Base-by-base conservation (phyloP, 73 alveolate species). In the Effrenium voratum region DNA sequence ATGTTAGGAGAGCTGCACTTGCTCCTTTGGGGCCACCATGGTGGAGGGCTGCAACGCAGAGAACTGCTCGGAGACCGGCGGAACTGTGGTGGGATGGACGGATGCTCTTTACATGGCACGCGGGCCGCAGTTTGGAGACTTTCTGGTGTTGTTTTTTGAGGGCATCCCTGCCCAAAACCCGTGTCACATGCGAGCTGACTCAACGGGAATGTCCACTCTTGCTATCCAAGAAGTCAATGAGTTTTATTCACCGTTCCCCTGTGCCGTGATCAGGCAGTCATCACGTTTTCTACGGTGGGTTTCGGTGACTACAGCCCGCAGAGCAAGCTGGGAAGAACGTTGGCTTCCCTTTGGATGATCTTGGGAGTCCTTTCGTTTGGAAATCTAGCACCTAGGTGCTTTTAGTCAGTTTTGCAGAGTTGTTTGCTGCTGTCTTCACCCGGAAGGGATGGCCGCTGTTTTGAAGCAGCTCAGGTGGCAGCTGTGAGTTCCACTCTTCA, bases 281-380 rank as follows among this genome's bases (percentile, higher is more conserved):
- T 81, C 24, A 81, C 92, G 12, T 81, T 46, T 57, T 81, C 92
- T 43, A 81, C 92, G 49, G 92, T 81, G 2, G 92, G 92, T 43
- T 81, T 81, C 32, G 92, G 92, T 36, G 92, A 81, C 46, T 45
- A 44, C 72, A 46, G 73, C 8, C 92, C 92, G 12, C 38, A 52
- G 12, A 81, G 73, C 45, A 28, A 45, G 49, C 73, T 81, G 36
- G 92, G 92, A 24, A 52, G 92, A 32, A 36, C n/a, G 26, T 38
- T 81, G 38, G 92, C 73, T 34, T 81, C 92, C 13, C 45, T 40
- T 8, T 81, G 92, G 92, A 81, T 81, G 75, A 32, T 81, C 47
- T 5, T 81, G 68, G 92, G 92, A 24, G 60, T 57, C 41, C 72
- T 81, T 19, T 52, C 92, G 30, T 45, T 45, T 49, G 73, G 47